Evolutionary conservation across 2,329 filamentous ascomycete species (phyloP).

Genomic region (Cladophialophora carrionii): DNA sequence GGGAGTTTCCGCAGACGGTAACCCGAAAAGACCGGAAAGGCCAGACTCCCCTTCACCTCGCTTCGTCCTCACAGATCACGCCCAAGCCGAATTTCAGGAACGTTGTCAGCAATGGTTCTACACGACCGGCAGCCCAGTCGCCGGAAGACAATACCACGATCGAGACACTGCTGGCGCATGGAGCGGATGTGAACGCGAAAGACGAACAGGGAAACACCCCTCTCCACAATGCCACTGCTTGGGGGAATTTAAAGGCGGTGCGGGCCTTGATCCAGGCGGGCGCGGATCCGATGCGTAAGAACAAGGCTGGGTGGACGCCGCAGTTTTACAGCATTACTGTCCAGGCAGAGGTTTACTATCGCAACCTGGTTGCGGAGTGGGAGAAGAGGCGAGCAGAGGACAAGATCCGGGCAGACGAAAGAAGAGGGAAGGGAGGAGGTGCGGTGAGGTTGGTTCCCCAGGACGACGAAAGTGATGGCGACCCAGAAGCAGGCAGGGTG

Average conservation of each 20-base stretch:
- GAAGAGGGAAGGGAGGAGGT: constrained; percentile 32
- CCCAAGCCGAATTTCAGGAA: constrained; percentile 21
- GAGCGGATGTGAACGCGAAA: constrained; percentile 54
- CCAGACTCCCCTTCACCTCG: constrained; percentile 55
- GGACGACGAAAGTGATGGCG: constrained; percentile 31
- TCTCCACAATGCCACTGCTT: constrained; percentile 81
- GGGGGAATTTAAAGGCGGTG: constrained; percentile 76
- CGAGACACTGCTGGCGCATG: constrained; percentile 39
- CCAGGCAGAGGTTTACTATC: constrained; percentile 82
- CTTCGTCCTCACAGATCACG: constrained; percentile 39
- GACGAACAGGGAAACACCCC: constrained; percentile 83
- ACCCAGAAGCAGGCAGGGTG: constrained; percentile 15
- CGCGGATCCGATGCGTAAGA: constrained; percentile 71
- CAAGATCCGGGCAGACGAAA: constrained; percentile 27
- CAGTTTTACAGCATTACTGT: constrained; percentile 81
- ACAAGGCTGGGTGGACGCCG: constrained; percentile 79
- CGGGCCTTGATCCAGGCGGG: constrained; percentile 77
- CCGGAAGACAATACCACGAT: constrained; percentile 41
- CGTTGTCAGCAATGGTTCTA: constrained; percentile 28
- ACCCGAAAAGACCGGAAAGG: constrained; percentile 68
- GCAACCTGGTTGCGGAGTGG: constrained; percentile 72
- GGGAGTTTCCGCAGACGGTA: constrained; percentile 65
- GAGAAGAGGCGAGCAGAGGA: constrained; percentile 62
- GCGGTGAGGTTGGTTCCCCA: constrained; percentile 32
- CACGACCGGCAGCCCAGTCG: constrained; percentile 33